Base-by-base conservation (phyloP, 2,329 filamentous ascomycete genomes). In the Fusarium protoensiforme region DNA sequence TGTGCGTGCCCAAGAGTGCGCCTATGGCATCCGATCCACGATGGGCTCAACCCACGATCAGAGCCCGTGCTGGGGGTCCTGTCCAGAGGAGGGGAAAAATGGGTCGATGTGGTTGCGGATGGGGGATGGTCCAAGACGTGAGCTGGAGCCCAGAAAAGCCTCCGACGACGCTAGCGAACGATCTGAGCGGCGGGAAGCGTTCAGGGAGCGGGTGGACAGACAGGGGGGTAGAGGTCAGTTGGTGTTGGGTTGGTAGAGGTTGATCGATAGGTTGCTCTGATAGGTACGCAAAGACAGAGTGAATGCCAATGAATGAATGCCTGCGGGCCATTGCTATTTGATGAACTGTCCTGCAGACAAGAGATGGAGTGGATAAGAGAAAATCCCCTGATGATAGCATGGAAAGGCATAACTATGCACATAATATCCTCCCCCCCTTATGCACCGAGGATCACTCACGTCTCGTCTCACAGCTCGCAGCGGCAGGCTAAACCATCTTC, bases 161-260 rank as follows among this genome's bases (percentile, higher is more conserved):
- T 48, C 57, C 58, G 58, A 61, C 43, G 62, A 61, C 71, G 67
- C 71, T 73, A 73, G 62, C 56, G 61, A 51, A 64, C 60, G 71
- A 73, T 73, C 71, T 73, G 63, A 65, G 67, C 56, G 59, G 65
- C 65, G 69, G 69, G 65, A 67, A 63, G 48, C 48, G 48, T 56
- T 57, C 61, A 63, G 61, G 48, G 60, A 38, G 65, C 65, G 70
- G 69, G 70, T 67, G 62, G 59, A 60, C 33, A 56, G 70, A 64
- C 67, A 53, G 41, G 43, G 41, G 22, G 22, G 22, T 38, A 24
- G 41, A 46, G 14, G 41, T 27, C 41, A 29, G 46, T 51, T 29
- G 46, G 46, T 29, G 46, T 18, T 51, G 46, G 31, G 16, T 38
- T 36, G 31, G 3, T 24, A 13, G 33, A 35, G 33, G 46, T 43